These are phyloP conservation scores for Phellopilus nigrolimitatus DNA, from an alignment of 1,284 basidiomycete genomes.

Conservation along the genomic window DNA sequence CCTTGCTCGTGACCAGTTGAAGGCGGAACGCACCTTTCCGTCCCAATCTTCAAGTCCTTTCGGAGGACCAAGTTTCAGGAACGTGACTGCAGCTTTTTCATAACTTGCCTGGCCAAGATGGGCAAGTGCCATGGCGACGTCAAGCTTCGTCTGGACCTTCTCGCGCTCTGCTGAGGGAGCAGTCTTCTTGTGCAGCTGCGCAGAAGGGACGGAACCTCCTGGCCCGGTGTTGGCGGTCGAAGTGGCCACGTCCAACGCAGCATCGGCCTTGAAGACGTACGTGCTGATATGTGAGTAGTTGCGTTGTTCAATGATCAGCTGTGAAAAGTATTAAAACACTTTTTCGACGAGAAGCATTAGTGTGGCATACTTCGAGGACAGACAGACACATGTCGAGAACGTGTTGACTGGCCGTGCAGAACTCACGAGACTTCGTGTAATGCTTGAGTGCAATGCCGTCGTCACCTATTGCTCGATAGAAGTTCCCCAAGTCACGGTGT, in stretches of 20 bases:
- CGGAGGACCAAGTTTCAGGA: slow-evolving; percentile 63
- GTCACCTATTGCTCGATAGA: slow-evolving; percentile 68
- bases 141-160: slow-evolving; percentile 70
- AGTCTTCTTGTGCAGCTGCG: slow-evolving; percentile 27
- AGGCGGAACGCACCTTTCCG: slow-evolving; percentile 50
- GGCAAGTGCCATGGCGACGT: slow-evolving; percentile 71
- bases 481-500: slow-evolving; percentile 78
- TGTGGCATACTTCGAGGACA: slow-evolving; percentile 58
- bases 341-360: slow-evolving; percentile 1
- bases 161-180: slow-evolving; percentile 49
- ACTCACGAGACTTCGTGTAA: slow-evolving; percentile 82
- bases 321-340: slow-evolving; percentile 10
- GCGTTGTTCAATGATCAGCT: slow-evolving; percentile 79
- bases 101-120: slow-evolving; percentile 66
- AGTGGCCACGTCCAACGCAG: slow-evolving; percentile 63
- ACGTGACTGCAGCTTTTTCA: slow-evolving; percentile 67
- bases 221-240: slow-evolving; percentile 26
- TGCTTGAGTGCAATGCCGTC: slow-evolving; percentile 66
- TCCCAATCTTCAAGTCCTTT: slow-evolving; percentile 68
- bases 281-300: slow-evolving; percentile 81
- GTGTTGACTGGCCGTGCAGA: slow-evolving; percentile 79
- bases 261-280: slow-evolving; percentile 88
- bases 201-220: slow-evolving; percentile 25
- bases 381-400: slow-evolving; percentile 83
- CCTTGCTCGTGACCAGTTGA: neutral